Base-by-base conservation (phyloP, 1,139 yeast genomes). In the Nadsonia commutata region DNA sequence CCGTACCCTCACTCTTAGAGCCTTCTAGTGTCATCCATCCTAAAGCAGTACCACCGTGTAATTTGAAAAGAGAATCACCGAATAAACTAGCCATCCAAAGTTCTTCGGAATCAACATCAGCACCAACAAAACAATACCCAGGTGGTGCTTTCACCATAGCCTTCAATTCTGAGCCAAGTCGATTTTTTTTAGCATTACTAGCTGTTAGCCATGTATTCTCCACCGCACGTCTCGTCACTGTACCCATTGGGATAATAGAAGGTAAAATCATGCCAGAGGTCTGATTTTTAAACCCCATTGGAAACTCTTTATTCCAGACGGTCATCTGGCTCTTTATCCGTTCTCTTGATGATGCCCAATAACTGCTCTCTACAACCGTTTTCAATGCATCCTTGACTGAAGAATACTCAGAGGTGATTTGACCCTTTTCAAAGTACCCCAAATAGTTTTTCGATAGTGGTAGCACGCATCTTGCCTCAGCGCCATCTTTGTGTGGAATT, bases 1-100 rank as follows among this genome's bases (percentile, higher is more conserved):
- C 99, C 0, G 98, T 93, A 9, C 88, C 93, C 47, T 82, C 90
- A 45, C 66, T 68, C 61, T 93, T 93, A 19, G 90, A 80, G 17
- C 99, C 99, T 66, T 93, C 99, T 44, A 93, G 68, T 1, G 97
- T 88, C 99, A 93, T 93, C 98, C 98, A 93, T 0, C 98, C 97
- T 44, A 93, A 71, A 0, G 97, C 95, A 0, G 98, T 85, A 16
- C 94, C 94, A 2, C 98, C 99, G 59, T 93, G 99, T 37, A 83
- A 66, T 42, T 80, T 76, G 60, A 90, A 84, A 45, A 80, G 74
- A 0, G 97, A 79, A 59, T 93, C 99, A 2, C 98, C 97, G 41
- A 90, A 78, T 36, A 93, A 66, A 21, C 96, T 82, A 0, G 98
- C 98, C 52, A 93, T 90, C 99, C 99, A 93, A 41, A 93, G 68